phyloP scores from a whole-genome alignment of 805 yeast species.

The Candida oleophila region DNA sequence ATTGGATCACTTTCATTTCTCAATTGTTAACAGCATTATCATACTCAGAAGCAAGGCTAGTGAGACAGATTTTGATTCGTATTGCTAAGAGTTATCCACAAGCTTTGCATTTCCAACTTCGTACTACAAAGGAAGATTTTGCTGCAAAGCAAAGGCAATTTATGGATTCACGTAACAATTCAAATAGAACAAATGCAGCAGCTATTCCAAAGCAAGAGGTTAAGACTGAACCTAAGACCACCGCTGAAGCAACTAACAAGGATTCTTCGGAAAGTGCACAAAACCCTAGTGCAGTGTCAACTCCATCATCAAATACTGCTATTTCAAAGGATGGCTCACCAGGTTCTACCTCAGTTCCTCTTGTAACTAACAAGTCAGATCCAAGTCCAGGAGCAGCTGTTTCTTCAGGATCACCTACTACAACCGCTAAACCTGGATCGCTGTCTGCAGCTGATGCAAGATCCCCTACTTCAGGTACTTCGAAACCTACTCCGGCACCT shows the following conservation, averaged over 20 bases:
- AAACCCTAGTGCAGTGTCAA: not conserved
- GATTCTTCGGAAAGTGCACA: conserved; percentile 3
- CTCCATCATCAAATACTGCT: conserved; percentile 15
- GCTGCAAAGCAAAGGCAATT: conserved; percentile 82
- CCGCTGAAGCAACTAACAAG: conserved; percentile 3
- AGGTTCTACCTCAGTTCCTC: conserved; percentile 8
- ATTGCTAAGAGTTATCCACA: conserved; percentile 98
- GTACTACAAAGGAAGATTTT: conserved; percentile 94
- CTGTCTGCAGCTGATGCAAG: conserved; percentile 14
- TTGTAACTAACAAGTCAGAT: not conserved
- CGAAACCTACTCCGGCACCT: not conserved
- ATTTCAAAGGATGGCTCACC: conserved; percentile 1
- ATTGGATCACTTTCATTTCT: conserved; percentile 97
- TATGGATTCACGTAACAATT: conserved; percentile 28
- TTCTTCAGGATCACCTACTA: not conserved
- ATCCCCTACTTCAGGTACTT: conserved; percentile 3
- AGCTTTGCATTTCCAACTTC: conserved; percentile 90
- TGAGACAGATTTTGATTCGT: conserved; percentile 80
- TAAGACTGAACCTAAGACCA: conserved; percentile 6
- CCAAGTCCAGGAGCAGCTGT: not conserved
- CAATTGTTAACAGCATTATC: conserved; percentile 87
- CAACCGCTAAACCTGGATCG: not conserved
- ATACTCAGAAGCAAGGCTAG: conserved; percentile 86
- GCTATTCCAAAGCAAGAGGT: conserved; percentile 1
- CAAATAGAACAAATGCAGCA: conserved; percentile 9